Conservation (phyloP, 1,139 yeast species). For the Sugiyamaella novakii region DNA sequence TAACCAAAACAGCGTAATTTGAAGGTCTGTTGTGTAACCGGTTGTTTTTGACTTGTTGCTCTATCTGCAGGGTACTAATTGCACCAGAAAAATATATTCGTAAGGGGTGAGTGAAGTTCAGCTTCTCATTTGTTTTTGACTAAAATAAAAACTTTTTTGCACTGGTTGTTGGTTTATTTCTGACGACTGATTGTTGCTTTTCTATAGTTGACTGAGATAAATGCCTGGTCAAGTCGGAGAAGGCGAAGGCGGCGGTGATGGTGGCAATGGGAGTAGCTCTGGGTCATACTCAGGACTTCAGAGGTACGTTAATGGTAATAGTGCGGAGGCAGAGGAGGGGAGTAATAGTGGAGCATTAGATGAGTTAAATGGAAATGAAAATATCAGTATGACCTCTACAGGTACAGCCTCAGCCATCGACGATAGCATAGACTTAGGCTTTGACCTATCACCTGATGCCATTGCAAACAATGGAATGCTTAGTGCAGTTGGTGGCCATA, state of each 20-base stretch:
- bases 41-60: conserved; percentile 6
- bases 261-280: not conserved
- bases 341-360: not conserved
- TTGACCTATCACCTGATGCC: conserved; percentile 20
- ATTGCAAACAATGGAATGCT: conserved; percentile 15
- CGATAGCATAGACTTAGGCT: conserved; percentile 13
- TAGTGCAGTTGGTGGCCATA: conserved; percentile 11
- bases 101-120: not conserved
- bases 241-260: conserved; percentile 2
- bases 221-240: conserved; percentile 7
- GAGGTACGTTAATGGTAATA: conserved; percentile 9
- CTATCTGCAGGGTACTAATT: no score
- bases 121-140: not conserved
- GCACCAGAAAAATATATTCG: not conserved
- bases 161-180: not conserved
- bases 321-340: not conserved
- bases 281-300: conserved; percentile 14
- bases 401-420: not conserved
- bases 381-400: not conserved
- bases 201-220: not conserved
- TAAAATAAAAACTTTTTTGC: not conserved
- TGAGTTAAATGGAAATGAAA: not conserved
- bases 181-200: not conserved
- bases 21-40: not conserved
- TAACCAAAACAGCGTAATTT: no score